These are phyloP conservation scores for Alternaria postmessia DNA, from an alignment of 2,329 filamentous ascomycete genomes.

Conservation along the genomic window DNA sequence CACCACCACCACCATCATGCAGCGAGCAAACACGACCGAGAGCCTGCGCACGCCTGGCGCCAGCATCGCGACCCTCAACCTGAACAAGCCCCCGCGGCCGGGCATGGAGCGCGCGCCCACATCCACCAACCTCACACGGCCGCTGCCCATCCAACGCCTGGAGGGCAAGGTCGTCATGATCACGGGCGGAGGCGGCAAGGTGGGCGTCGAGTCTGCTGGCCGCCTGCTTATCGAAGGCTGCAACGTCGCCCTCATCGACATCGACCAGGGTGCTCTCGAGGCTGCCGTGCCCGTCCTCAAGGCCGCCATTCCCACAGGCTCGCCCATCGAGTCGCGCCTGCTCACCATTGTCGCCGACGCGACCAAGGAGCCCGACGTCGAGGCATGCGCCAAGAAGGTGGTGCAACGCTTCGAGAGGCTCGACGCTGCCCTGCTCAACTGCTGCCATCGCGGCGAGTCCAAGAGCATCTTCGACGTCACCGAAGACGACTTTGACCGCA, in stretches of 20 bases:
- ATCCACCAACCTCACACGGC: constrained; percentile 35
- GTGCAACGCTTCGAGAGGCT: constrained; percentile 38
- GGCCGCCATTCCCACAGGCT: constrained; percentile 36
- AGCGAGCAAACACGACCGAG: constrained; percentile 13
- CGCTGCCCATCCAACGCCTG: constrained; percentile 42
- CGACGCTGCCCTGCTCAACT: constrained; percentile 41
- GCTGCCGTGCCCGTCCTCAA: constrained; percentile 35
- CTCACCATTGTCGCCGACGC: constrained; percentile 48
- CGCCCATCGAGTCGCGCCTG: constrained; percentile 35
- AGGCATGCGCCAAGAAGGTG: constrained; percentile 32
- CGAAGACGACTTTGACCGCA: constrained; percentile 47
- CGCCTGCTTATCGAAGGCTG: constrained; percentile 50
- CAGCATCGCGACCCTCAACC: constrained; percentile 36
- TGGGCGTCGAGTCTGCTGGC: constrained; percentile 47
- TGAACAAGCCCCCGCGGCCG: constrained; percentile 33
- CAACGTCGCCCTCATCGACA: constrained; percentile 49
- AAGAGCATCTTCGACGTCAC: constrained; percentile 49
- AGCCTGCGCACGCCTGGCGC: constrained; percentile 19
- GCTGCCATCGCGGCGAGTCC: constrained; percentile 33
- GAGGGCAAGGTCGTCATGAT: constrained; percentile 45
- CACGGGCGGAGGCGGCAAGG: constrained; percentile 44
- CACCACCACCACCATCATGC: not conserved
- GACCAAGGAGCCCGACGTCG: constrained; percentile 44
- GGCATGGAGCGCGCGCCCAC: constrained; percentile 39
- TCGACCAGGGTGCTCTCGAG: constrained; percentile 38